Evolutionary conservation across 192 early-diverging fungal genomes (phyloP).

Genomic region (Allomyces macrogynus): DNA sequence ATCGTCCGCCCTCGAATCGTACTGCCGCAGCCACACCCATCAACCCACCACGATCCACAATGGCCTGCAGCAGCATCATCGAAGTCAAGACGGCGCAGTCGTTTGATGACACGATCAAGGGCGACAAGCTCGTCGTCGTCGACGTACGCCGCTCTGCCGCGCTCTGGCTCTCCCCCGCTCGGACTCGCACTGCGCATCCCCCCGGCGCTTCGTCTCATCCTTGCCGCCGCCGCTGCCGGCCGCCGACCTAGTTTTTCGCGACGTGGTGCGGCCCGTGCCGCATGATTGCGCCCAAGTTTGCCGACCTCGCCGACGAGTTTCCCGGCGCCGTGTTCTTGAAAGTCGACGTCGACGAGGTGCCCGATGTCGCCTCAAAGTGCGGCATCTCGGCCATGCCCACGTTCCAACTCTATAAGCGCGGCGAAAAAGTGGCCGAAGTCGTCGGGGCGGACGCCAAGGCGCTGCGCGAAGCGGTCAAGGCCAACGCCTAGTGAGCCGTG

Average conservation of each 20-base stretch:
- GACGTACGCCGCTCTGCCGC: too few species aligned
- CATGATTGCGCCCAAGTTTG: constrained; percentile 27
- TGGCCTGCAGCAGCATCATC: too few species aligned
- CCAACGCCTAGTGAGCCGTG: not conserved
- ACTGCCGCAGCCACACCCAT: too few species aligned
- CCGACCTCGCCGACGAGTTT: constrained; percentile 26
- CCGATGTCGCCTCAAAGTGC: constrained; percentile 15
- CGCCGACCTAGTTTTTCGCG: constrained; percentile 37
- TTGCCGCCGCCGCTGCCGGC: too few species aligned
- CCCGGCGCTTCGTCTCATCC: too few species aligned
- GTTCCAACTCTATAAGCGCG: constrained; percentile 49
- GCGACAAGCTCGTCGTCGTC: too few species aligned
- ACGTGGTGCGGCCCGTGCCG: constrained; percentile 44
- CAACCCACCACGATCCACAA: too few species aligned
- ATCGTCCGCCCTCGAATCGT: too few species aligned
- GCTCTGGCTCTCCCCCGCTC: too few species aligned
- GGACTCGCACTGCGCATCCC: too few species aligned
- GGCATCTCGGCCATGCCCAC: constrained; percentile 51
- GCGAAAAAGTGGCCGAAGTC: constrained; percentile 33
- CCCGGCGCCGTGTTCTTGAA: constrained; percentile 45
- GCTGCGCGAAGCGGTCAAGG: constrained; percentile 22
- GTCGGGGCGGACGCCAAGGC: constrained; percentile 34
- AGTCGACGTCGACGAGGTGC: constrained; percentile 59
- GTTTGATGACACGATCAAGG: too few species aligned
- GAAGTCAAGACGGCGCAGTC: too few species aligned